Evolutionary conservation across 73 alveolate genomes (phyloP).

Genomic region (Paramecium biaurelia): DNA sequence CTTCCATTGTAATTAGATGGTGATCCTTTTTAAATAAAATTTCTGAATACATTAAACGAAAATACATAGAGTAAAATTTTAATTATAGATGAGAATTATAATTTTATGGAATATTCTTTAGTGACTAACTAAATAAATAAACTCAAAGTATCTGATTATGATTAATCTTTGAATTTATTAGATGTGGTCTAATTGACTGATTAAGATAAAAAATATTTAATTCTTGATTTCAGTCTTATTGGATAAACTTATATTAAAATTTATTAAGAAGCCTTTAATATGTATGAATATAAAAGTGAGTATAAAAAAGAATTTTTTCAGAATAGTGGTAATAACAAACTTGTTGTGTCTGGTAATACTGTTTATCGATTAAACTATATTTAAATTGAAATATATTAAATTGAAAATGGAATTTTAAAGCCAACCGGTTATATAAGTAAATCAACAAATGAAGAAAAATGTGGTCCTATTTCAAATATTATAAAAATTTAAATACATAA

Average conservation of each 20-base stretch:
- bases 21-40: background rate
- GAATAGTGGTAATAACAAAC: background rate
- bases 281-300: background rate
- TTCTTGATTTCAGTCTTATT: background rate
- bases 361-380: background rate
- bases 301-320: background rate
- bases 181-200: background rate
- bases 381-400: background rate
- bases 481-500: background rate
- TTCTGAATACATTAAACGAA: background rate
- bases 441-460: background rate
- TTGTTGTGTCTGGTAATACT: background rate
- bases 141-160: background rate
- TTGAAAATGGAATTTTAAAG: background rate
- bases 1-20: background rate
- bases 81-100: background rate
- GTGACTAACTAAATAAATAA: background rate
- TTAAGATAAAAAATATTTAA: background rate
- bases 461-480: background rate
- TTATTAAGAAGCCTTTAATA: background rate
- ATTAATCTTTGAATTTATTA: background rate
- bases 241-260: background rate
- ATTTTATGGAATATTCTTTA: background rate
- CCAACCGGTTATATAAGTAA: background rate
- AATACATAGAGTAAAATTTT: background rate